phyloP scores from a whole-genome alignment of 2,329 filamentous ascomycete species.

The Penicillium glabrum region DNA sequence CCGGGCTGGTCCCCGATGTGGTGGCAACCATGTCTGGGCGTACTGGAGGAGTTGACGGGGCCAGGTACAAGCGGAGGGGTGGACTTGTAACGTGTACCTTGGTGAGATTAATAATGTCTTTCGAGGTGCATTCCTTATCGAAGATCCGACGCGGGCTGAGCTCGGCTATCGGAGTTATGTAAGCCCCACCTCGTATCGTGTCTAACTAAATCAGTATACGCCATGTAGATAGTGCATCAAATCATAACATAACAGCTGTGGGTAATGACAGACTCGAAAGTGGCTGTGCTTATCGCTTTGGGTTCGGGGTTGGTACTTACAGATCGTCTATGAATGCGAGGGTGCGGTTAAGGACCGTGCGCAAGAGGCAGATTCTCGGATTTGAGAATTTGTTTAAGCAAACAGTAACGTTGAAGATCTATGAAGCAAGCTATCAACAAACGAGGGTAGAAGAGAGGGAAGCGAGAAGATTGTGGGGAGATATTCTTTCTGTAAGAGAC shows the following conservation, averaged over 20 bases:
- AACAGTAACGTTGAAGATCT: no score
- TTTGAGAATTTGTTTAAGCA: no score
- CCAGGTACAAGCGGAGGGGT: neutral
- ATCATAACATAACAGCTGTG: neutral
- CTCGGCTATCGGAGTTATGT: neutral
- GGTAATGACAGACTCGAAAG: neutral
- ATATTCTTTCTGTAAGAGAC: no score
- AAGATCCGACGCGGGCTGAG: neutral
- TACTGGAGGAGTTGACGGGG: neutral
- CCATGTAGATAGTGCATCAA: neutral
- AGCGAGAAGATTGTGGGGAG: no score
- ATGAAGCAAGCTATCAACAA: no score
- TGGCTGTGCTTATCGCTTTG: neutral
- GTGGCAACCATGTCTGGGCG: conserved; percentile 2
- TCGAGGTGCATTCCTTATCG: neutral
- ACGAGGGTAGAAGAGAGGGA: no score
- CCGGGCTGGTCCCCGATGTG: neutral
- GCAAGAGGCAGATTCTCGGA: no score
- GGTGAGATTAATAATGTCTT: neutral
- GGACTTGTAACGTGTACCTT: neutral
- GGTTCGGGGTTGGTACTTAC: neutral
- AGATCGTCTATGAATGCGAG: no score
- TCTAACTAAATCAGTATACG: neutral
- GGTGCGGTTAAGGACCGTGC: no score
- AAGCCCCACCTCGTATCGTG: neutral